phyloP scores from a whole-genome alignment of 306 rosid genomes.

The Begonia masoniana region DNA sequence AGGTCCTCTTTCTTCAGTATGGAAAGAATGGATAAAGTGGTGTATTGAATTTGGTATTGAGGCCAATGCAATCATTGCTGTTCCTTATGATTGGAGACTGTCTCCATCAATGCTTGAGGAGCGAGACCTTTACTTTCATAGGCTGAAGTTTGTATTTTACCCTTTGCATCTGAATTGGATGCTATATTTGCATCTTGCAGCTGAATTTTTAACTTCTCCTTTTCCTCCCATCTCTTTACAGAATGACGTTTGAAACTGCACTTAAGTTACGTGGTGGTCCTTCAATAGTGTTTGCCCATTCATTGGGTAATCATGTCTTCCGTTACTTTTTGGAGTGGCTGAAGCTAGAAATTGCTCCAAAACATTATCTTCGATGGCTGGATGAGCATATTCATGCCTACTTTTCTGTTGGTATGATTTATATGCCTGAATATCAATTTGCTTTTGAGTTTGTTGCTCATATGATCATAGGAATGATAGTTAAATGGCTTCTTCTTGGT shows the following conservation, averaged over 20 bases:
- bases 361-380: slow-evolving; percentile 69
- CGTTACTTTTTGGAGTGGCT: slow-evolving; percentile 99
- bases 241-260: slow-evolving; percentile 92
- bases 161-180: slow-evolving; percentile 5
- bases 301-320: slow-evolving; percentile 78
- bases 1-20: slow-evolving; percentile 96
- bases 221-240: slow-evolving; percentile 19
- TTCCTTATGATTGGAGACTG: slow-evolving; percentile 96
- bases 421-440: not conserved
- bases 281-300: slow-evolving; percentile 91
- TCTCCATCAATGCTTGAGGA: slow-evolving; percentile 88
- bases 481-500: slow-evolving; percentile 18
- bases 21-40: slow-evolving; percentile 99
- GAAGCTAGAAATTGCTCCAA: slow-evolving; percentile 94
- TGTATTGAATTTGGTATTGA: slow-evolving; percentile 94
- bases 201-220: not conserved
- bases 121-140: slow-evolving; percentile 94
- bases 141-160: slow-evolving; percentile 59
- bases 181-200: not conserved
- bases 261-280: slow-evolving; percentile 93
- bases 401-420: slow-evolving; percentile 82
- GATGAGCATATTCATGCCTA: slow-evolving; percentile 94
- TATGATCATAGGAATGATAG: slow-evolving; percentile 5
- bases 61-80: slow-evolving; percentile 93
- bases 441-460: slow-evolving; percentile 7